phyloP scores from a whole-genome alignment of 177 flowering plant species.

The Vitis hybrid region DNA sequence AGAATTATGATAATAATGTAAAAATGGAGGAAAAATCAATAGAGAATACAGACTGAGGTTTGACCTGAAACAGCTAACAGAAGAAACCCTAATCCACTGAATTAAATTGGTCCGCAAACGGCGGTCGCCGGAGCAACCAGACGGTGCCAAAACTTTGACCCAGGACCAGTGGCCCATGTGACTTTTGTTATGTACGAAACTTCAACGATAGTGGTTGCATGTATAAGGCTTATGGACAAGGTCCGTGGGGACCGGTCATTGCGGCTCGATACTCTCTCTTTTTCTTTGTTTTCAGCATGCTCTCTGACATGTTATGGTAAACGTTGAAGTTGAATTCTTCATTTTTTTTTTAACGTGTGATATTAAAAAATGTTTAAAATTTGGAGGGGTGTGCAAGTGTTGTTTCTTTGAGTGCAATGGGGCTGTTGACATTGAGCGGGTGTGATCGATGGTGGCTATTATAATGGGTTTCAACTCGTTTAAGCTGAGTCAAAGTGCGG shows the following conservation, averaged over 20 bases:
- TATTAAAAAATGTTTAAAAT: not conserved
- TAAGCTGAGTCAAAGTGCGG: constrained; percentile 31
- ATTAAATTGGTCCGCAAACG: not conserved
- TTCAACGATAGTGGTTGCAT: constrained; percentile 21
- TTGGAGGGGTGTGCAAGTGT: not conserved
- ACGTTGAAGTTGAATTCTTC: constrained; percentile 59
- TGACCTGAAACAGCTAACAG: constrained; percentile 7
- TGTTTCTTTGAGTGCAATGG: constrained; percentile 20
- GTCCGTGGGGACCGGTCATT: constrained; percentile 15
- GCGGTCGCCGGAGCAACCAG: constrained; percentile 9
- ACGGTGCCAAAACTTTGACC: constrained; percentile 23
- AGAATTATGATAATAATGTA: too few species aligned
- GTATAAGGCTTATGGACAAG: too few species aligned
- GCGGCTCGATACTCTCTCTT: constrained; percentile 29
- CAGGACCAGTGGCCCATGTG: constrained; percentile 12
- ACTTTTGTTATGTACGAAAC: constrained; percentile 25
- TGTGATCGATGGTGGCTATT: not conserved
- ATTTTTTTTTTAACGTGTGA: not conserved
- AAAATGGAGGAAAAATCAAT: too few species aligned
- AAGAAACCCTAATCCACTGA: not conserved
- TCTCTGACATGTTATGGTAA: constrained; percentile 9
- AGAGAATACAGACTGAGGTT: not conserved
- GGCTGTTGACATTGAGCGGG: constrained; percentile 32
- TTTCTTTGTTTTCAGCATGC: not conserved
- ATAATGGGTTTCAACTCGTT: too few species aligned